phyloP scores from a whole-genome alignment of 2,329 filamentous ascomycete genomes.

The Neofusicoccum ribis region DNA sequence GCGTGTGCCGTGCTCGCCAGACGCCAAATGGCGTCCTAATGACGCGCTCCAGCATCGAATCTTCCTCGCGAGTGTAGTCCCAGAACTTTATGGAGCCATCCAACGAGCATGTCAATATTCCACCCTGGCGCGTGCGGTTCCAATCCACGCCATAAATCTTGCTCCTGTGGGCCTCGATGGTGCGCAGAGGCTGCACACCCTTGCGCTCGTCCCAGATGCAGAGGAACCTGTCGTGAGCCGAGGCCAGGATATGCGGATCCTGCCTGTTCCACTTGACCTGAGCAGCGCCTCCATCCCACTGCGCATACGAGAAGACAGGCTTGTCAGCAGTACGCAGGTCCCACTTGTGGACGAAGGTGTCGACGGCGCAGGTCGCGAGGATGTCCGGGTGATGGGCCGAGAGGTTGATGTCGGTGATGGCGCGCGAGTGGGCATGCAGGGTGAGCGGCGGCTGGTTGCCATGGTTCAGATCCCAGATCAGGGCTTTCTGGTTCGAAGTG shows the following conservation, averaged over 20 bases:
- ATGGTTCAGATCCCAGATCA: slow-evolving; percentile 85
- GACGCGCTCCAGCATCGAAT: slow-evolving; percentile 59
- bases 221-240: slow-evolving; percentile 83
- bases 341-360: slow-evolving; percentile 92
- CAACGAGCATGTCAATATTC: slow-evolving; percentile 82
- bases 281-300: slow-evolving; percentile 86
- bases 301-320: slow-evolving; percentile 57
- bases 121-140: slow-evolving; percentile 74
- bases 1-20: slow-evolving; percentile 87
- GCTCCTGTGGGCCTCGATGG: slow-evolving; percentile 83
- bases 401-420: slow-evolving; percentile 96
- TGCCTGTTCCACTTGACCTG: slow-evolving; percentile 95
- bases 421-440: slow-evolving; percentile 79
- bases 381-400: slow-evolving; percentile 89
- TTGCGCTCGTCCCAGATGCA: slow-evolving; percentile 89
- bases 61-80: slow-evolving; percentile 68
- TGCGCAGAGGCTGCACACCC: slow-evolving; percentile 73
- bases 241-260: slow-evolving; percentile 82
- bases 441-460: slow-evolving; percentile 45
- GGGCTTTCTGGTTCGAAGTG: slow-evolving; percentile 89
- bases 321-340: slow-evolving; percentile 74
- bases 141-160: slow-evolving; percentile 97
- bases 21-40: slow-evolving; percentile 84
- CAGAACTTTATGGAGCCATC: slow-evolving; percentile 93
- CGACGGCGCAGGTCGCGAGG: slow-evolving; percentile 86